Evolutionary conservation across 2,329 filamentous ascomycete genomes (phyloP).

Genomic region (Sporothrix brasiliensis): DNA sequence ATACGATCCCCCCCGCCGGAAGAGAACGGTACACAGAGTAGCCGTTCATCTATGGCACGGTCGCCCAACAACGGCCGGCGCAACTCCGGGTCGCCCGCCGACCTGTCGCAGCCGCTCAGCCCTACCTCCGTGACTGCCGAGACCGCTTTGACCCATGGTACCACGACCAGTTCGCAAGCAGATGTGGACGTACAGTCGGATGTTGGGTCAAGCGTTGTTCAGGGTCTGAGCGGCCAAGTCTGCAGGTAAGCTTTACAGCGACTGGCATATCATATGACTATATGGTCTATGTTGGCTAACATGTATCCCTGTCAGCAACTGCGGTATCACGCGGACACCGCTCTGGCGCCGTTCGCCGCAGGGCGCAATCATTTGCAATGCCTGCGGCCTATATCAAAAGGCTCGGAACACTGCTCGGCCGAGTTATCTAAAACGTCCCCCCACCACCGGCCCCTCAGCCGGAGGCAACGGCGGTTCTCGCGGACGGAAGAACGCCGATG

Average conservation of each 20-base stretch:
- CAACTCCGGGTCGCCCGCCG: slow-evolving; percentile 27
- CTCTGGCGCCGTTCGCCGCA: slow-evolving; percentile 92
- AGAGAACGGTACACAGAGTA: slow-evolving; percentile 34
- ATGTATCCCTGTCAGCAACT: slow-evolving; percentile 69
- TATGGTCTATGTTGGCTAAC: background rate
- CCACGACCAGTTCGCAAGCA: slow-evolving; percentile 25
- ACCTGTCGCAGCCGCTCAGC: slow-evolving; percentile 33
- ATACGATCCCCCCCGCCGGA: slow-evolving; percentile 38
- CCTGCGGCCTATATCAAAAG: slow-evolving; percentile 92
- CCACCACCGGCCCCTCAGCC: slow-evolving; percentile 50
- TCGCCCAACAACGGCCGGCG: slow-evolving; percentile 27
- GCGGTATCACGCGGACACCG: slow-evolving; percentile 88
- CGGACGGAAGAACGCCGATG: slow-evolving; percentile 49
- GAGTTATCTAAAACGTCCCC: slow-evolving; percentile 82
- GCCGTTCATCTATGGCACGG: slow-evolving; percentile 25
- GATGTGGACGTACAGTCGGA: slow-evolving; percentile 35
- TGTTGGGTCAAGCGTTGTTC: slow-evolving; percentile 33
- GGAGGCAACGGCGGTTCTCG: slow-evolving; percentile 38
- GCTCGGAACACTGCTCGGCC: slow-evolving; percentile 89
- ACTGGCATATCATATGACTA: background rate
- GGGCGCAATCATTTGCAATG: slow-evolving; percentile 95
- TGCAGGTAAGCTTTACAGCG: slow-evolving; percentile 61
- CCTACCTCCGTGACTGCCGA: slow-evolving; percentile 35
- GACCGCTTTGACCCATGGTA: background rate
- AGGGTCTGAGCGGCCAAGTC: slow-evolving; percentile 61